Evolutionary conservation across 2,329 filamentous ascomycete species (phyloP).

Genomic region (Thielaviopsis cerberus): DNA sequence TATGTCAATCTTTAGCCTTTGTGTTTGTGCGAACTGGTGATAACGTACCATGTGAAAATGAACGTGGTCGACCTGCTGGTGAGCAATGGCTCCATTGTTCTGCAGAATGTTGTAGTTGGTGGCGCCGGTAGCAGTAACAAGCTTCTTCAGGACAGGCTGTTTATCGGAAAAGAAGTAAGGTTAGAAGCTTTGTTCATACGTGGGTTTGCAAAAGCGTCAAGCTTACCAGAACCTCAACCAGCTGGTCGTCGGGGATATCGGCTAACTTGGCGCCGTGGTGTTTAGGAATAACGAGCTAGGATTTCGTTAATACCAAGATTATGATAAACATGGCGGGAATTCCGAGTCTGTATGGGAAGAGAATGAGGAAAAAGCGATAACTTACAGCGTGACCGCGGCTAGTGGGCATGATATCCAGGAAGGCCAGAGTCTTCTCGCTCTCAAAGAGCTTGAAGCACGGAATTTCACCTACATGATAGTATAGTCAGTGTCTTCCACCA

Average conservation of each 20-base stretch:
- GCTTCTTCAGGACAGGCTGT: constrained; percentile 67
- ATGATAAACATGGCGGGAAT: background rate
- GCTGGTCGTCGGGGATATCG: constrained; percentile 79
- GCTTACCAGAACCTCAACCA: constrained; percentile 61
- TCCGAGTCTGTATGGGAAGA: too few species aligned
- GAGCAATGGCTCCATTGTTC: constrained; percentile 83
- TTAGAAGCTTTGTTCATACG: background rate
- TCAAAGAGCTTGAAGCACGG: constrained; percentile 93
- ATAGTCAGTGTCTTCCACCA: constrained; percentile 7
- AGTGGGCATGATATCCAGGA: constrained; percentile 87
- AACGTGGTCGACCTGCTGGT: constrained; percentile 85
- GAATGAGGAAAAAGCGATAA: constrained; percentile 11
- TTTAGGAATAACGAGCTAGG: constrained; percentile 87
- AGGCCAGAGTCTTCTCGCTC: constrained; percentile 80
- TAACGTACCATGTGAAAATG: constrained; percentile 75
- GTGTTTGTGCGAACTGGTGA: background rate
- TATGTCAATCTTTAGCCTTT: constrained; percentile 1
- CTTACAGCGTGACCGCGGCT: constrained; percentile 75
- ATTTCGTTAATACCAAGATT: background rate
- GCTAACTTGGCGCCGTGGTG: constrained; percentile 77
- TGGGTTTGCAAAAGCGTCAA: background rate
- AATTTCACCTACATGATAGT: constrained; percentile 54
- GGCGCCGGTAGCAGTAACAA: constrained; percentile 58
- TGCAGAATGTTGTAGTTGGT: constrained; percentile 84
- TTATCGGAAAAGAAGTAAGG: background rate